Conservation (phyloP, 768 basidiomycete species). For the Piloderma croceum region DNA sequence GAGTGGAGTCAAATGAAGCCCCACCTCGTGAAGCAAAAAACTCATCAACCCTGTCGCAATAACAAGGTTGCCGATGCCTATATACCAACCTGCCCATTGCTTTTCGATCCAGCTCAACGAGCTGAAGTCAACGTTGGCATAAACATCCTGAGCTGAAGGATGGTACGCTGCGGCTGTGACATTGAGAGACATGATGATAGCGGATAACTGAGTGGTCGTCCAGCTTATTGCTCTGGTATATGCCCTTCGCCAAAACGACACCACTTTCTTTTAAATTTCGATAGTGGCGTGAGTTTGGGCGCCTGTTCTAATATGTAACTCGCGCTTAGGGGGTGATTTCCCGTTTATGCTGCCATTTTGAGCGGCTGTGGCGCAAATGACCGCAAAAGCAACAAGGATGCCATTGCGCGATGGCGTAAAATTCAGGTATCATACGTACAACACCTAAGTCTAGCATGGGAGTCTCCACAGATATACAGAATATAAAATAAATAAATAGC, state of each 20-base stretch:
- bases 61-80: constrained; percentile 80
- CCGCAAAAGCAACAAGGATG: too few relatives aligned
- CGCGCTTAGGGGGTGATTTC: too few relatives aligned
- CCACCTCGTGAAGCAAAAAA: constrained; percentile 90
- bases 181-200: constrained; percentile 39
- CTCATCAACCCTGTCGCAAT: constrained; percentile 92
- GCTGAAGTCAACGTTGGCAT: constrained; percentile 52
- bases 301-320: too few relatives aligned
- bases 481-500: neutral
- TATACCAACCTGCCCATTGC: constrained; percentile 82
- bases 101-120: constrained; percentile 68
- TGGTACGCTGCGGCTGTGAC: constrained; percentile 25
- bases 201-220: too few relatives aligned
- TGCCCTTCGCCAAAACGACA: too few relatives aligned
- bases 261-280: too few relatives aligned
- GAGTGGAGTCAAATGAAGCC: constrained; percentile 19
- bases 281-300: too few relatives aligned
- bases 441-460: neutral
- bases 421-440: neutral
- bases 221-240: too few relatives aligned
- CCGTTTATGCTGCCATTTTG: too few relatives aligned
- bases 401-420: too few relatives aligned
- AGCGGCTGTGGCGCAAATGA: too few relatives aligned
- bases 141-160: constrained; percentile 38
- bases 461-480: neutral